Percentiles rank a stretch among this genome's conserved stretches.
Evolutionary conservation across 495 filamentous ascomycete species (phyloP).

Genomic region (Massariosphaeria phaeospora): DNA sequence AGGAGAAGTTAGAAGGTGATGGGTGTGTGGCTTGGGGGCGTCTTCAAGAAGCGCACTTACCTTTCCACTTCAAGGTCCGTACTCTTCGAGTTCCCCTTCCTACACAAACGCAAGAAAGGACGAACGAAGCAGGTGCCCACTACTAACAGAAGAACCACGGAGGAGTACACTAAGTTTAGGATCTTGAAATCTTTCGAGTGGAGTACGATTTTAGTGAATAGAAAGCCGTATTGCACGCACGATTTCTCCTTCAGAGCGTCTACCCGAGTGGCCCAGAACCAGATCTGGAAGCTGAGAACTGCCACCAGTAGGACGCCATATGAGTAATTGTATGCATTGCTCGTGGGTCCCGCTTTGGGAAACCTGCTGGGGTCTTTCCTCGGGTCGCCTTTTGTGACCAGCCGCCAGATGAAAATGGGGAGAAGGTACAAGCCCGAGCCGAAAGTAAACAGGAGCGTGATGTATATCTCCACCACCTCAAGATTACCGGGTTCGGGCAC

Average conservation of each 20-base stretch:
- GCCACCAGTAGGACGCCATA: background rate
- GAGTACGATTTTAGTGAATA: slow-evolving; percentile 1
- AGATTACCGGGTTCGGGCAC: background rate
- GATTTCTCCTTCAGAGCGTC: background rate
- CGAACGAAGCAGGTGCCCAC: background rate
- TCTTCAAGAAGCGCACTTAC: background rate
- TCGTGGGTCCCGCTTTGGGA: slow-evolving; percentile 1
- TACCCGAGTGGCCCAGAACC: slow-evolving; percentile 12
- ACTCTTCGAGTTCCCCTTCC: background rate
- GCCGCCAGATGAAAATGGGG: slow-evolving; percentile 5
- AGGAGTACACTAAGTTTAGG: background rate
- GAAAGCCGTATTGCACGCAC: slow-evolving; percentile 8
- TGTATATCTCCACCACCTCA: slow-evolving; percentile 14
- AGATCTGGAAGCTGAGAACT: slow-evolving; percentile 8
- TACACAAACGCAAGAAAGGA: background rate
- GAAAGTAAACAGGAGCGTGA: slow-evolving; percentile 17
- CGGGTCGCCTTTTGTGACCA: background rate
- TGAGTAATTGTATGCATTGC: background rate
- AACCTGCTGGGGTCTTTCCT: slow-evolving; percentile 4
- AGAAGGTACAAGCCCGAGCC: background rate
- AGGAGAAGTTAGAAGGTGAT: background rate
- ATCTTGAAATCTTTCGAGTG: background rate
- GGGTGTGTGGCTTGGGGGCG: background rate
- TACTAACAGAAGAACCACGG: background rate
- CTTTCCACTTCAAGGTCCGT: background rate